A percentile compares a stretch with the other conserved stretches of the same genome.
Evolutionary conservation across 345 rosid species (phyloP).

Genomic region (Eucalyptus polyanthemos): DNA sequence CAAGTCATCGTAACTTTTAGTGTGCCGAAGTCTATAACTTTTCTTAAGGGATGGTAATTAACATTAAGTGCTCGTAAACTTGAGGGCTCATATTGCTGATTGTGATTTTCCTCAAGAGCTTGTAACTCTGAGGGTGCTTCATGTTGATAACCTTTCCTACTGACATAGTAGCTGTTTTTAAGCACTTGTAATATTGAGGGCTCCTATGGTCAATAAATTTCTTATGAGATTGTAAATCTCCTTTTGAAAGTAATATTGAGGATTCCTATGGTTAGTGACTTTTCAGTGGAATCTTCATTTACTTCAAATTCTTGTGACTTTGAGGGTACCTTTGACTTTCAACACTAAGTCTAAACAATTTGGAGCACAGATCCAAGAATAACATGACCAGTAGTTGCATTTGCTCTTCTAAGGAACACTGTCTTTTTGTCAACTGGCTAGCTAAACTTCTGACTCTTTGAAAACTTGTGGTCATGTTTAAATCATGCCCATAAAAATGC

Average conservation of each 20-base stretch:
- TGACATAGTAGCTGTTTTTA: background rate
- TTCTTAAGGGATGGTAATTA: background rate
- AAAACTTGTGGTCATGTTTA: background rate
- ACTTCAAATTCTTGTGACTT: background rate
- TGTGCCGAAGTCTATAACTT: background rate
- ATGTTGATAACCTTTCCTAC: background rate
- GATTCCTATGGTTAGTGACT: background rate
- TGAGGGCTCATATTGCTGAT: background rate
- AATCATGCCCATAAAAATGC: background rate
- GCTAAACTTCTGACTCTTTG: background rate
- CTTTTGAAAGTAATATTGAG: background rate
- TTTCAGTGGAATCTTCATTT: background rate
- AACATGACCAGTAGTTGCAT: background rate
- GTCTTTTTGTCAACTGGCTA: background rate
- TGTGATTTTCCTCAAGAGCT: background rate
- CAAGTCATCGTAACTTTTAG: background rate
- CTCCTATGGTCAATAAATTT: background rate
- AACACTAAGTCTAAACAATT: background rate
- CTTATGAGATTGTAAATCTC: background rate
- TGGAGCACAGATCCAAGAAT: background rate
- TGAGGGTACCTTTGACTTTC: background rate
- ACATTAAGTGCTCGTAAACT: background rate
- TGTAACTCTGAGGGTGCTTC: background rate
- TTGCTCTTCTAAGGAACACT: background rate
- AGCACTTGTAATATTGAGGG: background rate